phyloP scores from a whole-genome alignment of 257 asterid genomes.

The Solanum dulcamara region DNA sequence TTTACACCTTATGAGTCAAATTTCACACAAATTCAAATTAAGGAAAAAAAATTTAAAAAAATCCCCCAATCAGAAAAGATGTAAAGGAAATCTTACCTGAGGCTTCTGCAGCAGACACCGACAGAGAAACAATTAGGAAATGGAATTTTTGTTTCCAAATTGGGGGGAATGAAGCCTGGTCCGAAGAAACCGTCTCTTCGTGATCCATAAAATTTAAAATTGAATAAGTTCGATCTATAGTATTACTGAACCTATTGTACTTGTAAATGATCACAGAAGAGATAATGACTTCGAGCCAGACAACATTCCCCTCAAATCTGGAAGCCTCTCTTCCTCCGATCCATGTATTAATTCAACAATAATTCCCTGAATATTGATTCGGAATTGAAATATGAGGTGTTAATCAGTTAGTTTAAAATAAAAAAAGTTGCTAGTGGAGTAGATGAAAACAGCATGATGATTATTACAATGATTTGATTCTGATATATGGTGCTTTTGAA shows the following conservation, averaged over 20 bases:
- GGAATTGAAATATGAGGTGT: neutral
- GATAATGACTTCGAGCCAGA: slow-evolving; percentile 34
- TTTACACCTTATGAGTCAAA: too few relatives aligned
- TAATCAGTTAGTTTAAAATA: neutral
- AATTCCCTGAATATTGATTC: neutral
- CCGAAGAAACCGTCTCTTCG: slow-evolving; percentile 22
- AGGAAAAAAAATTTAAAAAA: too few relatives aligned
- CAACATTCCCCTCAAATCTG: slow-evolving; percentile 40
- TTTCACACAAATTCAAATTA: neutral
- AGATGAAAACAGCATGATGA: slow-evolving; percentile 12
- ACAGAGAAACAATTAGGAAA: neutral
- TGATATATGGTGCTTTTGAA: neutral
- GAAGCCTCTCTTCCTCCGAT: neutral
- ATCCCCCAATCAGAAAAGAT: neutral
- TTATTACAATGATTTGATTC: slow-evolving; percentile 15
- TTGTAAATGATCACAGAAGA: neutral
- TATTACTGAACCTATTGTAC: neutral
- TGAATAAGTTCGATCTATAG: neutral
- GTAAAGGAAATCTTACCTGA: neutral
- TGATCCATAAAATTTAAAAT: neutral
- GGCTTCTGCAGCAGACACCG: neutral
- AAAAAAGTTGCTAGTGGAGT: neutral
- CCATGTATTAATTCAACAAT: neutral
- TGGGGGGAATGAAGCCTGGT: slow-evolving; percentile 72
- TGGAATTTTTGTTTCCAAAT: neutral